phyloP scores from a whole-genome alignment of 1,139 yeast genomes.

The Taiozyma sp. region DNA sequence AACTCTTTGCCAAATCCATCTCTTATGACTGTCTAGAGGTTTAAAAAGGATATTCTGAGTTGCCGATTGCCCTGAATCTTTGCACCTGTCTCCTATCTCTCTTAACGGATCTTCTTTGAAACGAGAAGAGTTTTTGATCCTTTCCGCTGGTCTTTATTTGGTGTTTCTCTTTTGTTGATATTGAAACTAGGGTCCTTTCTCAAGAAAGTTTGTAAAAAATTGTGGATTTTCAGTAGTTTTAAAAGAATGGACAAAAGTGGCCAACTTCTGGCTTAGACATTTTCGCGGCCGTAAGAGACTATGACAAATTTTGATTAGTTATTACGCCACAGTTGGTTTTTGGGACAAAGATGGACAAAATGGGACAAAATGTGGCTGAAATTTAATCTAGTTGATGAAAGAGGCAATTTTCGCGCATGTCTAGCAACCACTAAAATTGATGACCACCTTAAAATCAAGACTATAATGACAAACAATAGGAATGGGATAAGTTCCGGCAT shows the following conservation, averaged over 20 bases:
- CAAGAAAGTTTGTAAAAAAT: not conserved
- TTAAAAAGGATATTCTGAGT: not conserved
- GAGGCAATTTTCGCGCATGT: not conserved
- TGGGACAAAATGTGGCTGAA: no score
- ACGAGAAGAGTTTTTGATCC: not conserved
- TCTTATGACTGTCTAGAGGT: not conserved
- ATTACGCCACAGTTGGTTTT: not conserved
- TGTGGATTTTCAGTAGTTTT: not conserved
- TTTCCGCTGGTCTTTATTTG: not conserved
- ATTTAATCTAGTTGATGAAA: not conserved
- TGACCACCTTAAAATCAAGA: no score
- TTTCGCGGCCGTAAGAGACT: not conserved
- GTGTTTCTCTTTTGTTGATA: not conserved
- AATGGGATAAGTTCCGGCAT: no score
- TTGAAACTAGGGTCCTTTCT: not conserved
- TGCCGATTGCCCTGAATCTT: not conserved
- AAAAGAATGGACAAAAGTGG: no score
- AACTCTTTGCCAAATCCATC: conserved; percentile 9
- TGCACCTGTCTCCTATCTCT: not conserved
- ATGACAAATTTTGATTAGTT: no score
- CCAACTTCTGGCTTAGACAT: not conserved
- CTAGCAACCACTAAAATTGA: no score
- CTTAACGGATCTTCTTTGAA: not conserved
- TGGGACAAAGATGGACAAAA: not conserved
- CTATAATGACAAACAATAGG: no score